A percentile compares a stretch with the other conserved stretches of the same genome.
Conservation (phyloP, 2,329 filamentous ascomycete species). For the Rutstroemia sp. region DNA sequence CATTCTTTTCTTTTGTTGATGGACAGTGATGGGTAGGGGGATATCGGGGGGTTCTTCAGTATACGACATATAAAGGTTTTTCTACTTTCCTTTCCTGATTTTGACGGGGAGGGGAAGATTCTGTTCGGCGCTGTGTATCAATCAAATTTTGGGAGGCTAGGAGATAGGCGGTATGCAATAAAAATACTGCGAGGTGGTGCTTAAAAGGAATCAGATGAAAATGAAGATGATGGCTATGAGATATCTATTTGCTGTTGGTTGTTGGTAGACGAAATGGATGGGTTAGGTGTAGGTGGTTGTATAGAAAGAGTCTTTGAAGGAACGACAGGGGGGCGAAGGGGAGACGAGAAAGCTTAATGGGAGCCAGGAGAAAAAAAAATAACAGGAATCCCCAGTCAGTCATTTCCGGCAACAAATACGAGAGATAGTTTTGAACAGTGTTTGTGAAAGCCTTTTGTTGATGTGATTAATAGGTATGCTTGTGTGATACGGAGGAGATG, state of each 20-base stretch:
- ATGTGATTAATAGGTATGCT: not conserved
- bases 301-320: not conserved
- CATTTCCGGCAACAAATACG: slow-evolving; percentile 8
- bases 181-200: not conserved
- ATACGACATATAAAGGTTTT: slow-evolving; percentile 15
- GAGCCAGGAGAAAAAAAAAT: not conserved
- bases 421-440: slow-evolving; percentile 8
- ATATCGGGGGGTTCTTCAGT: slow-evolving; percentile 12
- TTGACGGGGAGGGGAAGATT: not conserved
- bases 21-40: slow-evolving; percentile 7
- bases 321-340: not conserved
- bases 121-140: slow-evolving; percentile 21
- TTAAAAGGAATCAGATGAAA: slow-evolving; percentile 6
- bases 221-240: slow-evolving; percentile 11
- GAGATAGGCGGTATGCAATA: not conserved
- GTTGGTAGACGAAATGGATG: slow-evolving; percentile 10
- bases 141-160: slow-evolving; percentile 12
- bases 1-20: slow-evolving; percentile 6
- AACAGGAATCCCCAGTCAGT: not conserved
- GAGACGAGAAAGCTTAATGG: not conserved
- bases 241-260: slow-evolving; percentile 13
- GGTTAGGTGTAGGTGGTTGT: not conserved
- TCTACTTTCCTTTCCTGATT: slow-evolving; percentile 1
- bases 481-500: not conserved
- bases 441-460: not conserved